Evolutionary conservation across 192 early-diverging fungal genomes (phyloP).

Genomic region (Pilaira anomala): DNA sequence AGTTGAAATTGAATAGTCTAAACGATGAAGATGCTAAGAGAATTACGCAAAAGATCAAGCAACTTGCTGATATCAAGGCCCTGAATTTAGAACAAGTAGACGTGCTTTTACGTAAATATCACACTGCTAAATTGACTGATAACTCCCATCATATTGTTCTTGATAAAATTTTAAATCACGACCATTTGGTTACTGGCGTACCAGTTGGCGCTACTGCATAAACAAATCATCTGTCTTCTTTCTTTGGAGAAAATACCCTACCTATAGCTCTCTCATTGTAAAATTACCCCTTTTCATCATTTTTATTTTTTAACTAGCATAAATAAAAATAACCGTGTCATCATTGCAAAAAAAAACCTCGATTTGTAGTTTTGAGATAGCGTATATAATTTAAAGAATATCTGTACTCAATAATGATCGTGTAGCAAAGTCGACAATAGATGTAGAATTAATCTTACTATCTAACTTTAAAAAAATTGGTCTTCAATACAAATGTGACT

Average conservation of each 20-base stretch:
- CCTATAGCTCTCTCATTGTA: not conserved
- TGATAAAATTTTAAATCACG: slow-evolving; percentile 45
- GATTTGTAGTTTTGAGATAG: too few relatives aligned
- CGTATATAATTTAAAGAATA: too few relatives aligned
- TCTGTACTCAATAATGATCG: too few relatives aligned
- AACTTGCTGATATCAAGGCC: slow-evolving; percentile 89
- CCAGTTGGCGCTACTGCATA: slow-evolving; percentile 3
- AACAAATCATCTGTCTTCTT: not conserved
- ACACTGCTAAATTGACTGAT: slow-evolving; percentile 61
- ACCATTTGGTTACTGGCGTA: slow-evolving; percentile 40
- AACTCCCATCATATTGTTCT: slow-evolving; percentile 52
- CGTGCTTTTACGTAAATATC: slow-evolving; percentile 71
- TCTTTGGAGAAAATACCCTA: not conserved
- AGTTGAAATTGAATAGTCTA: slow-evolving; percentile 69
- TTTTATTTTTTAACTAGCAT: not conserved
- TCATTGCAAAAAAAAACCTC: too few relatives aligned
- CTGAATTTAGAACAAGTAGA: slow-evolving; percentile 93
- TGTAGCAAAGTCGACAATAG: too few relatives aligned
- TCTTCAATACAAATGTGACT: too few relatives aligned
- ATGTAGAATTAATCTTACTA: too few relatives aligned
- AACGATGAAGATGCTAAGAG: slow-evolving; percentile 89
- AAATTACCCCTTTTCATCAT: not conserved
- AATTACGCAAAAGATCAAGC: slow-evolving; percentile 93
- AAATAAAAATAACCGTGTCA: not conserved
- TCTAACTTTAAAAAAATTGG: too few relatives aligned